Evolutionary conservation across 129 eudicot species (phyloP), one percentile per base, ranked within the genome.

Genomic region (Flaveria bidentis): DNA sequence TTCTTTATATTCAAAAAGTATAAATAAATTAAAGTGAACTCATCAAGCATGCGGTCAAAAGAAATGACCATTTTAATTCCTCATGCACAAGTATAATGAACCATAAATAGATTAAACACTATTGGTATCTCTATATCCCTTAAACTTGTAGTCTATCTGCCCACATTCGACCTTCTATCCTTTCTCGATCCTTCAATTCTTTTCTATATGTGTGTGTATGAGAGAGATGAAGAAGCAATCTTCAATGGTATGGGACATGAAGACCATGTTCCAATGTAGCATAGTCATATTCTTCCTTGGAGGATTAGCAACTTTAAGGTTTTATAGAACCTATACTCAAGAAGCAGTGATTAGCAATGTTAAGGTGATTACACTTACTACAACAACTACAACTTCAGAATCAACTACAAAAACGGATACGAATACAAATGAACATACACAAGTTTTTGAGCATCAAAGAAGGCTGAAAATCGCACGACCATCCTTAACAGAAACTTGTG

Each of bases 191-290:
- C 22, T 42, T 23, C 57, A 23, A 17, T 28, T 18, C 33, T 44
- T 5, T 72, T n/a, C 28, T 52, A 30, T 42, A 13, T 42, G 2
- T 0, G 1, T 20, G 28, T 23, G 13, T 45, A 46, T 13, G 69
- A 55, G 70, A 80, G 57, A 73, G 44, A 80, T 74, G 33, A 74
- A 80, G 84, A 80, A 80, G 75, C 71, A 74, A 28, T 80, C 51
- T 22, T 56, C 64, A 22, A 74, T 75, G 61, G 80, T 20, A 46
- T 80, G 80, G 84, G 79, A 74, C 71, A 80, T 74, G 84, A 80
- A 74, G 64, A 80, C 84, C 71, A 67, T 80, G 79, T 74, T 80
- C 33, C 68, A 56, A 66, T 80, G 84, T 67, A 67, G 79, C 75
- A 49, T 80, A 26, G 22, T 80, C 75, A 56, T 80, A 20, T 67